Conservation (phyloP, 225 moss, liverwort and hornwort genomes). For the Rhytidiadelphus loreus region DNA sequence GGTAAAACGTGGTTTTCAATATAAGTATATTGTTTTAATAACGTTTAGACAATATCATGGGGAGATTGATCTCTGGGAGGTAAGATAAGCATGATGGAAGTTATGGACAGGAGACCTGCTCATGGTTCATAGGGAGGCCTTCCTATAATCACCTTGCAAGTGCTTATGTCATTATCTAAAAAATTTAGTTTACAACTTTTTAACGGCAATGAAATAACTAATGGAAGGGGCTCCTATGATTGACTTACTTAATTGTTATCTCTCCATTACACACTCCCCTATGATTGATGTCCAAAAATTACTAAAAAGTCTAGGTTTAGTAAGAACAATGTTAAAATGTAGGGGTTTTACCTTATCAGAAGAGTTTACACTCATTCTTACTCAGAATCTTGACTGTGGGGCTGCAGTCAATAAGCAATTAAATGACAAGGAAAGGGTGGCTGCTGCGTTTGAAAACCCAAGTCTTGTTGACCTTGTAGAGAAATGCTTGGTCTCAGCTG, state of each 20-base stretch:
- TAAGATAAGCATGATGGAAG: background rate
- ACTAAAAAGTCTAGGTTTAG: background rate
- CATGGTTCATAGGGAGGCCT: background rate
- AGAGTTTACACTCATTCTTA: background rate
- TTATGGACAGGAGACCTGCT: background rate
- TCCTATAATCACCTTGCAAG: background rate
- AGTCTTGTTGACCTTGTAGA: slow-evolving; percentile 80
- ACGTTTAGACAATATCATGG: background rate
- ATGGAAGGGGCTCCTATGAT: background rate
- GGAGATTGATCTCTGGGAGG: background rate
- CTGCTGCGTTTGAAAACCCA: slow-evolving; percentile 91
- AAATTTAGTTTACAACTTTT: background rate
- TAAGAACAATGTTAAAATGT: background rate
- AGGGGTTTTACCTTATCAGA: background rate
- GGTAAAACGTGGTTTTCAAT: background rate
- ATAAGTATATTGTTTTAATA: background rate
- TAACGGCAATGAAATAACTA: background rate
- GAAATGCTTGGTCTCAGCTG: slow-evolving; percentile 62
- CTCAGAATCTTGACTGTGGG: background rate
- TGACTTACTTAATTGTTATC: background rate
- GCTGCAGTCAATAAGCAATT: slow-evolving; percentile 90
- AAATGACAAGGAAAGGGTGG: slow-evolving; percentile 98
- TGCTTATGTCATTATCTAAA: background rate
- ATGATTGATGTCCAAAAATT: background rate
- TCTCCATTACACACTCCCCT: background rate